These are phyloP conservation scores for Cercospora nicotianae DNA, from an alignment of 2,329 filamentous ascomycete genomes.

Conservation along the genomic window DNA sequence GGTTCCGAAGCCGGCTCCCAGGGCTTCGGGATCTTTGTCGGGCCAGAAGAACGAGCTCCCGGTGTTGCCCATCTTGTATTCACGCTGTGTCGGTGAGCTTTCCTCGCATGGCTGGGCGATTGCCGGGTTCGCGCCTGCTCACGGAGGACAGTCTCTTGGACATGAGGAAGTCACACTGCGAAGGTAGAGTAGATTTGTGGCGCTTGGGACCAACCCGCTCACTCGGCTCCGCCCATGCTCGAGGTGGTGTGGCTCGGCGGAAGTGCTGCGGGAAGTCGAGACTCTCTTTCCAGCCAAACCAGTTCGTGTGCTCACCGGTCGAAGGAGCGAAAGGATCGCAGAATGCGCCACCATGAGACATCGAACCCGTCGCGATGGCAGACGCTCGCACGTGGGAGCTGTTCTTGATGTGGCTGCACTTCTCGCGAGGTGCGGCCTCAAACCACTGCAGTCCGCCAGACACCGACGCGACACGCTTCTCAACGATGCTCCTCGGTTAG, in stretches of 20 bases:
- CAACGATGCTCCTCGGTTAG: neutral
- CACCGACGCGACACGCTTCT: no score
- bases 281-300: neutral
- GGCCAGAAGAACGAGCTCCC: conserved; percentile 19
- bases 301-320: no score
- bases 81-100: neutral
- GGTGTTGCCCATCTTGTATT: neutral
- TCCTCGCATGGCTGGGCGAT: neutral
- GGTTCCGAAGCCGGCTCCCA: conserved; percentile 13
- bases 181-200: neutral
- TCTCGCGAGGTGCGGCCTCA: neutral
- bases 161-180: neutral
- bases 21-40: conserved; percentile 16
- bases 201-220: neutral
- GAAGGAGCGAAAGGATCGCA: no score
- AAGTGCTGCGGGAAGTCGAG: no score
- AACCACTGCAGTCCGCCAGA: neutral
- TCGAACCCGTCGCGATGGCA: neutral
- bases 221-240: neutral
- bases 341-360: no score
- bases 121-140: neutral
- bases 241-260: neutral
- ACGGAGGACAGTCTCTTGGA: neutral
- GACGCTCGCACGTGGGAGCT: neutral
- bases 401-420: neutral